These are phyloP conservation scores for Globisporangium uncinulatum DNA, from an alignment of 352 stramenopile species.

Conservation along the genomic window DNA sequence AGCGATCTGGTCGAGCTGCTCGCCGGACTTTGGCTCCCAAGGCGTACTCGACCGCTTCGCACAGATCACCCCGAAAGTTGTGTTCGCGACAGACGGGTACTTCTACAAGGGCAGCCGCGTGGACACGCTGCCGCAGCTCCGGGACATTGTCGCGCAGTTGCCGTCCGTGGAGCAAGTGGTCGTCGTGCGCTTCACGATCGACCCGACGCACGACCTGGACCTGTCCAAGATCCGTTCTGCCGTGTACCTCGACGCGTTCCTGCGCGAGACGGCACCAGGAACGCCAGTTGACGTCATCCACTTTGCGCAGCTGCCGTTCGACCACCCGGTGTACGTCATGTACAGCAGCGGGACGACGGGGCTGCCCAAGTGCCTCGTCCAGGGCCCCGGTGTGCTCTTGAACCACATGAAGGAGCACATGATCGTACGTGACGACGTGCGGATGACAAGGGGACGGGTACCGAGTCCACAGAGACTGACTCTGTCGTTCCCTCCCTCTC, in stretches of 20 bases:
- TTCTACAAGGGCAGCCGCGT: constrained; percentile 76
- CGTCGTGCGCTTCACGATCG: constrained; percentile 59
- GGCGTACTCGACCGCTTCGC: constrained; percentile 79
- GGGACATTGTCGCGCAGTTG: constrained; percentile 54
- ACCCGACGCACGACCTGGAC: constrained; percentile 44
- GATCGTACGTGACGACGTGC: constrained; percentile 30
- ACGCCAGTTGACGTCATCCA: constrained; percentile 29
- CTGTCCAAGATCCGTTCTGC: constrained; percentile 48
- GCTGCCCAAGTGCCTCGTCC: constrained; percentile 84
- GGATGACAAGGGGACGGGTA: neutral
- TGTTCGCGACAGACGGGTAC: constrained; percentile 71
- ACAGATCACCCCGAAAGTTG: constrained; percentile 66
- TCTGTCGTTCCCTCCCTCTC: neutral
- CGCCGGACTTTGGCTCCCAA: constrained; percentile 80
- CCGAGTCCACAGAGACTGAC: too few species aligned
- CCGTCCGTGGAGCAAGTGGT: constrained; percentile 60
- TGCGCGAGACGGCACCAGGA: constrained; percentile 22
- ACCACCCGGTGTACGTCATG: constrained; percentile 87
- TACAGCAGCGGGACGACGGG: constrained; percentile 85
- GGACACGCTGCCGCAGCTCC: constrained; percentile 52
- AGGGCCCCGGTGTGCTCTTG: constrained; percentile 65
- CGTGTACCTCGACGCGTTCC: constrained; percentile 51
- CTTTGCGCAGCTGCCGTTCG: constrained; percentile 74
- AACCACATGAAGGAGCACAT: constrained; percentile 82
- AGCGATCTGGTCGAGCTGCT: constrained; percentile 77